Evolutionary conservation across 2,329 filamentous ascomycete species (phyloP).

Genomic region (Helotiales sp.): DNA sequence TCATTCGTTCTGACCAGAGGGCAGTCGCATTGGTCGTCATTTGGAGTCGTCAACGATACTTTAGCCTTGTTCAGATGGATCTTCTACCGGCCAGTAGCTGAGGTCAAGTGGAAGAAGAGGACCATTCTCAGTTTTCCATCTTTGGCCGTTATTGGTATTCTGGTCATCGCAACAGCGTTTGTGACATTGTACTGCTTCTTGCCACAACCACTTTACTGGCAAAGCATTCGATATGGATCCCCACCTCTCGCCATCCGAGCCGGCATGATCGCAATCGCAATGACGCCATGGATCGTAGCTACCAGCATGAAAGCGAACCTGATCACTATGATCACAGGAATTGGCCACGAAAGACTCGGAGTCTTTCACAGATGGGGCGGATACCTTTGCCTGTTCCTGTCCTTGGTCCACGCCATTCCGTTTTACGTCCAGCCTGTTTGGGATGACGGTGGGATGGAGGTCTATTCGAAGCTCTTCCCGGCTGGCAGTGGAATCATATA

Average conservation of each 20-base stretch:
- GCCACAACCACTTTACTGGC: constrained; percentile 86
- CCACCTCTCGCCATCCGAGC: constrained; percentile 85
- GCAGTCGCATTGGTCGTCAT: constrained; percentile 75
- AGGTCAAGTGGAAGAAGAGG: constrained; percentile 69
- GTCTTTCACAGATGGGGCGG: constrained; percentile 92
- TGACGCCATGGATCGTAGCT: constrained; percentile 91
- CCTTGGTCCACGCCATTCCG: constrained; percentile 82
- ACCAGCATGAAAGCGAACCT: constrained; percentile 92
- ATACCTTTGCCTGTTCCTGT: constrained; percentile 82
- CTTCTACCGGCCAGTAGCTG: constrained; percentile 85
- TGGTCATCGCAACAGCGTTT: constrained; percentile 71
- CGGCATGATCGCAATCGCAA: constrained; percentile 89
- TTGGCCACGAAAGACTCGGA: constrained; percentile 89
- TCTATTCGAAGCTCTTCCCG: constrained; percentile 74
- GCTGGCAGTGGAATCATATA: constrained; percentile 73
- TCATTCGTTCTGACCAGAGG: constrained; percentile 59
- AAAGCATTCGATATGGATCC: constrained; percentile 84
- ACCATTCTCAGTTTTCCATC: constrained; percentile 78
- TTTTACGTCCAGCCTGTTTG: constrained; percentile 90
- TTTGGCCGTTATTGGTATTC: constrained; percentile 71
- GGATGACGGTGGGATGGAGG: constrained; percentile 73
- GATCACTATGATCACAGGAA: constrained; percentile 82
- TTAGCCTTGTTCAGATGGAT: constrained; percentile 86
- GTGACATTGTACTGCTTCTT: constrained; percentile 83
- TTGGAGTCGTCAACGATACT: constrained; percentile 75